phyloP scores from a whole-genome alignment of 2,329 filamentous ascomycete genomes.

The Sporothrix brasiliensis region DNA sequence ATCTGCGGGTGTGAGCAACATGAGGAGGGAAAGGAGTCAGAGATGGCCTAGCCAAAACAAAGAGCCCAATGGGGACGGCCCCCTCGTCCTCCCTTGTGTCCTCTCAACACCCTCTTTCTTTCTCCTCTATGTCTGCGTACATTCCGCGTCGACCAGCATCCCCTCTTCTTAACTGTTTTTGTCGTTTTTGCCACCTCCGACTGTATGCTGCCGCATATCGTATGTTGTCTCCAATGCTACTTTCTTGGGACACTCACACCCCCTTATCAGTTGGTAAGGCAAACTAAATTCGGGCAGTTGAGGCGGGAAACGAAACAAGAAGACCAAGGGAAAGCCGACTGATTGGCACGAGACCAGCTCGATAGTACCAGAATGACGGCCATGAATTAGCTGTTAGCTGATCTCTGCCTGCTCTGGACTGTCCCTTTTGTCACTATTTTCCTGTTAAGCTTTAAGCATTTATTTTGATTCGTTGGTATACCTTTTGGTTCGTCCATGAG shows the following conservation, averaged over 20 bases:
- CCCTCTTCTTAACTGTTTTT: slow-evolving; percentile 8
- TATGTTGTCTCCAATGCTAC: neutral
- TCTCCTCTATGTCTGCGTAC: neutral
- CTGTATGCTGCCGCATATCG: neutral
- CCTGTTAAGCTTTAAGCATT: neutral
- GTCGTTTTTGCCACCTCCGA: neutral
- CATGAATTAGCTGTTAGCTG: neutral
- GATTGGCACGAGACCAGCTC: slow-evolving; percentile 11
- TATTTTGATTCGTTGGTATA: neutral
- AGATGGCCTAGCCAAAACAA: neutral
- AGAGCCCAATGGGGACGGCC: slow-evolving; percentile 18
- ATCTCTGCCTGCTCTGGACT: slow-evolving; percentile 17
- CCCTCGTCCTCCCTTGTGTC: neutral
- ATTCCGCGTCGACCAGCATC: neutral
- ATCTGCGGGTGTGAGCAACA: neutral
- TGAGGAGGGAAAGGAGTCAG: neutral
- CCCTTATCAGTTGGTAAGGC: slow-evolving; percentile 9
- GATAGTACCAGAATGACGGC: too few relatives aligned
- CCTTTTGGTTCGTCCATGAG: neutral
- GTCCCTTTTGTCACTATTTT: neutral
- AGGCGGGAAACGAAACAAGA: neutral
- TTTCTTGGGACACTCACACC: neutral
- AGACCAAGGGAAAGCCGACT: neutral
- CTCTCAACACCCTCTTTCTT: slow-evolving; percentile 18
- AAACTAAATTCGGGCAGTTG: neutral